Base-by-base conservation (phyloP, 495 filamentous ascomycete genomes). In the Penicillium crystallinum region DNA sequence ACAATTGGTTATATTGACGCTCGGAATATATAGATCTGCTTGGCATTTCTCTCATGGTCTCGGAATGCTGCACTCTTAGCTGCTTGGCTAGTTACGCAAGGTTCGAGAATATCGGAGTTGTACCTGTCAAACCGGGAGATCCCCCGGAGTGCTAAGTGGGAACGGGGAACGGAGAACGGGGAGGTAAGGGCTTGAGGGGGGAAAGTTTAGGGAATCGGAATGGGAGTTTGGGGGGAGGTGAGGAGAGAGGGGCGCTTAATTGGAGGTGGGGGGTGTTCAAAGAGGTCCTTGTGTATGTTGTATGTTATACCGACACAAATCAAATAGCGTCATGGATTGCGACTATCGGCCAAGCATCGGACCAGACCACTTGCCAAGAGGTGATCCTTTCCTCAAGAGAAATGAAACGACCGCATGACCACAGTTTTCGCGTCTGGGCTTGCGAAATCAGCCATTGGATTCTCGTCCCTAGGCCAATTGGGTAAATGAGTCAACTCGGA, bases 351-450 rank as follows among this genome's bases (percentile, higher is more conserved):
- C 25, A 46, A 46, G 44, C 25, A 46, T 55, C 46, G 47, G 53
- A 41, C 25, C 6, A 37, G 21, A 22, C 17, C 34, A 17, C 15
- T 36, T 36, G 31, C 25, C 29, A 53, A 41, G 43, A 51, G 56
- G 47, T 53, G 61, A 63, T 63, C 61, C 52, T 49, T 63, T 58
- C 57, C 61, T 58, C 54, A 58, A 60, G 61, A 46, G 61, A 61
- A 31, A 37, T 27, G 23, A 7, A 14, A 61, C 58, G n/a, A n/a
- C n/a, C n/a, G 34, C 61, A 61, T 64, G 58, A 64, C 58, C 35
- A 49, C 25, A 52, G 33, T 39, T 55, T 52, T 55, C 18, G 3
- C 3, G 23, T 27, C 23, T 27, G 23, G n/a, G n/a, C 23, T 27
- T 27, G 23, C 23, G 3, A 7, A 7, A 27, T 7, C 7, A 27